Evolutionary conservation across 441 rosid species (phyloP), one percentile per base, ranked within the genome.

Genomic region (Adansonia rubrostipa): DNA sequence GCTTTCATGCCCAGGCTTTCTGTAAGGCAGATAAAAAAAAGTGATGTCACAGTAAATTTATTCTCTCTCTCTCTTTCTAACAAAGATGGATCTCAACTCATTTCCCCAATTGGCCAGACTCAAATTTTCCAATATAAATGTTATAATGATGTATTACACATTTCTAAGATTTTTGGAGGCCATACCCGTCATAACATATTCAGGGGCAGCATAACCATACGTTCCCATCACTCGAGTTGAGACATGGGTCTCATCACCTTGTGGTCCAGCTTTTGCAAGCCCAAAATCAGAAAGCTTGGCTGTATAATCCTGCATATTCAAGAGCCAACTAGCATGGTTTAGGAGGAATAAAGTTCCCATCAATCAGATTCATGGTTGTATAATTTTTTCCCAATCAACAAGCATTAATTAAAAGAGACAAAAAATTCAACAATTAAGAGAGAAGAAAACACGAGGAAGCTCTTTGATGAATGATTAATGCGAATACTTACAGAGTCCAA

Each of bases 211-310:
- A 90, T 96, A 94, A 77, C 99, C 99, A 84, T 95, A 93, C 50
- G 98, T 95, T 50, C 99, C 99, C 98, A 97, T 97, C 24, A 95
- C 98, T 77, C 98, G 89, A 85, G 98, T 97, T 66, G 98, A 97
- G 58, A 95, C 98, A 73, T 97, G 98, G 67, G 97, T 93, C 88
- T 95, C 96, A 68, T 97, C 99, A 44, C 98, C 99, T 77, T 89
- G 98, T 45, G 98, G 98, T 10, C 99, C 98, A 85, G 97, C 98
- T 89, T 95, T 97, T 74, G 99, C 98, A 76, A 97, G 97, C 73
- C 99, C 99, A 75, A 97, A 97, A 87, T 97, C 98, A 58, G 98
- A 97, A 81, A 97, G 98, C 84, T 94, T 97, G 84, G 99, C 94
- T 40, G 97, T 88, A 83, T 95, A 94, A 82, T 97, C 97, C 99